phyloP scores from a whole-genome alignment of 2,329 filamentous ascomycete species.

The Leptographium lundbergii region DNA sequence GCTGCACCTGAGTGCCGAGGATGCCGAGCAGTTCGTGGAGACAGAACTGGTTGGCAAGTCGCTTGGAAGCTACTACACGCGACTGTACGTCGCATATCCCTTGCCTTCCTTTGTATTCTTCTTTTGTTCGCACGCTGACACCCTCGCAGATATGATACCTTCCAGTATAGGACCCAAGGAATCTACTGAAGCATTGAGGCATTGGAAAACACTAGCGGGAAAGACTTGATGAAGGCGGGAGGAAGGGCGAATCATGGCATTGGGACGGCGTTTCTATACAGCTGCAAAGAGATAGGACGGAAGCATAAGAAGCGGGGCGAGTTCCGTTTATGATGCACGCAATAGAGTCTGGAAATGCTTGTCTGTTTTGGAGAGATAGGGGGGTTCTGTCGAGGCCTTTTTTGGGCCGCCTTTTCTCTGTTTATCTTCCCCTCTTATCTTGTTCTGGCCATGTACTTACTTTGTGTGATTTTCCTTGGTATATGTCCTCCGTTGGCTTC shows the following conservation, averaged over 20 bases:
- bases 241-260: conserved; percentile 1
- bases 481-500: too few relatives aligned
- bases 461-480: not conserved
- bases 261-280: conserved; percentile 7
- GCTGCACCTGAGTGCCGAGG: conserved; percentile 69
- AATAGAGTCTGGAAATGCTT: not conserved
- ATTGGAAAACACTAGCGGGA: not conserved
- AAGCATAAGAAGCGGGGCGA: not conserved
- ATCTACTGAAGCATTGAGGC: conserved; percentile 51
- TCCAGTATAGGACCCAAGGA: conserved; percentile 78
- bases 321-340: not conserved
- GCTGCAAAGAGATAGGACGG: not conserved
- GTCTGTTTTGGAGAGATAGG: not conserved
- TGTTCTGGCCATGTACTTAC: not conserved
- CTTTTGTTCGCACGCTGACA: conserved; percentile 5
- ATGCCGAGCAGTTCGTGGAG: conserved; percentile 71
- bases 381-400: not conserved
- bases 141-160: conserved; percentile 59
- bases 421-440: not conserved
- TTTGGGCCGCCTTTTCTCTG: not conserved
- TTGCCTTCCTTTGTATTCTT: not conserved
- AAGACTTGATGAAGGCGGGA: not conserved
- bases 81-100: conserved; percentile 49
- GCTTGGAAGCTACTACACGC: conserved; percentile 75
- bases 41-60: conserved; percentile 69